Percentiles rank a stretch among this genome's conserved stretches.
Evolutionary conservation across 129 eudicot species (phyloP).

Genomic region (Kitagawia praeruptora): DNA sequence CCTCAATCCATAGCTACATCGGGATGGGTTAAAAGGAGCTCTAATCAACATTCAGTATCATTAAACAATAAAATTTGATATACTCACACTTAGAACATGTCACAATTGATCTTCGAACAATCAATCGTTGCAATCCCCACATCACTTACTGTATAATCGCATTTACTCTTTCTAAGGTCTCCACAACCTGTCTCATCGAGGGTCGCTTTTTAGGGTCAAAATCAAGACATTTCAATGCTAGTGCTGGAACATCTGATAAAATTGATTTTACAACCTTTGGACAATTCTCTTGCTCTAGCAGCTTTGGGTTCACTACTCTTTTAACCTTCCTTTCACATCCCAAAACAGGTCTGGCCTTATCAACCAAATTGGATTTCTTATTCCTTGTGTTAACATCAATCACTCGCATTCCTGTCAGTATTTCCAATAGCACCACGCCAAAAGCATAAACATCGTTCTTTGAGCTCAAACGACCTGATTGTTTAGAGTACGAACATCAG

Average conservation of each 20-base stretch:
- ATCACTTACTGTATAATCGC: not conserved
- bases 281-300: not conserved
- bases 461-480: slow-evolving; percentile 4
- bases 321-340: not conserved
- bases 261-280: not conserved
- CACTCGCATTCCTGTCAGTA: slow-evolving; percentile 3
- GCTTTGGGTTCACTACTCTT: not conserved
- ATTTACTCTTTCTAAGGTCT: slow-evolving; percentile 9
- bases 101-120: not conserved
- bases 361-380: not conserved
- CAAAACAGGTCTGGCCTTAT: not conserved
- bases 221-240: not conserved
- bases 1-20: no score
- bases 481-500: not conserved
- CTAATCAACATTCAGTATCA: no score
- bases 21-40: no score
- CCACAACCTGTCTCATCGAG: slow-evolving; percentile 1
- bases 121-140: not conserved
- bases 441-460: slow-evolving; percentile 21
- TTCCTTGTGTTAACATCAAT: not conserved
- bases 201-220: slow-evolving; percentile 1
- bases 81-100: not conserved
- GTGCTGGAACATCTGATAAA: not conserved
- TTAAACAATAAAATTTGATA: not conserved
- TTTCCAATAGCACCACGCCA: slow-evolving; percentile 23